phyloP scores from a whole-genome alignment of 306 rosid genomes.

The Glycine tomentella region DNA sequence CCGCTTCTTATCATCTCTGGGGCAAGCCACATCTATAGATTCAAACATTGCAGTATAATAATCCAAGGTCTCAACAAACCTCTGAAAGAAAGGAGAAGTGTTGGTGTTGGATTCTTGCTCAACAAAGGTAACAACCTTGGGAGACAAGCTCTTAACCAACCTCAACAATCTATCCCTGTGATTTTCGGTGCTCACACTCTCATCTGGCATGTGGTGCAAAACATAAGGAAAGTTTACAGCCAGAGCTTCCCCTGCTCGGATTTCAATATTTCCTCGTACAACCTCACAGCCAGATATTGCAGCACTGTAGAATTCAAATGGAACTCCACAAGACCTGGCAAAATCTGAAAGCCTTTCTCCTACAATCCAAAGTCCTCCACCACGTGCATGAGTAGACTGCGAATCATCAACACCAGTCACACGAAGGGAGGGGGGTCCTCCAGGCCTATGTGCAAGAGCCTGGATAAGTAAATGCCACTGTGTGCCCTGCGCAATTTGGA shows the following conservation, averaged over 20 bases:
- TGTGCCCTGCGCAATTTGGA: conserved; percentile 91
- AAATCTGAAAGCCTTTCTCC: conserved; percentile 56
- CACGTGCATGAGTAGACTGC: conserved; percentile 86
- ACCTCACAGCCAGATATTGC: conserved; percentile 78
- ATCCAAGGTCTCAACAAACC: conserved; percentile 75
- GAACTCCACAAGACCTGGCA: conserved; percentile 62
- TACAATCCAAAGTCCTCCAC: conserved; percentile 83
- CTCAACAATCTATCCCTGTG: conserved; percentile 82
- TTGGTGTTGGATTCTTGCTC: conserved; percentile 97
- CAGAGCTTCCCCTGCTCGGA: conserved; percentile 71
- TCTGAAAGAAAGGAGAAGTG: conserved; percentile 71
- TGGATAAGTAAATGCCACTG: conserved; percentile 72
- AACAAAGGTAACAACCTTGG: conserved; percentile 78
- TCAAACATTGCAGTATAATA: conserved; percentile 89
- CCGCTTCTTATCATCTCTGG: conserved; percentile 67
- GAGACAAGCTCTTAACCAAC: conserved; percentile 78
- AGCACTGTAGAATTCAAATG: conserved; percentile 75
- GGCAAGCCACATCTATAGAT: conserved; percentile 67
- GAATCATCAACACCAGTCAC: conserved; percentile 88
- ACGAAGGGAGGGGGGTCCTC: conserved; percentile 72
- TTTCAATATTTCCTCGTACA: conserved; percentile 47
- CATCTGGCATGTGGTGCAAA: conserved; percentile 96
- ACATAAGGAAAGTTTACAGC: conserved; percentile 79
- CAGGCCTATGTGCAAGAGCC: conserved; percentile 66
- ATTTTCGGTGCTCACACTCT: conserved; percentile 85